A percentile compares a stretch with the other conserved stretches of the same genome.
Conservation (phyloP, 2,329 filamentous ascomycete species). For the Chaetomium strumarium region DNA sequence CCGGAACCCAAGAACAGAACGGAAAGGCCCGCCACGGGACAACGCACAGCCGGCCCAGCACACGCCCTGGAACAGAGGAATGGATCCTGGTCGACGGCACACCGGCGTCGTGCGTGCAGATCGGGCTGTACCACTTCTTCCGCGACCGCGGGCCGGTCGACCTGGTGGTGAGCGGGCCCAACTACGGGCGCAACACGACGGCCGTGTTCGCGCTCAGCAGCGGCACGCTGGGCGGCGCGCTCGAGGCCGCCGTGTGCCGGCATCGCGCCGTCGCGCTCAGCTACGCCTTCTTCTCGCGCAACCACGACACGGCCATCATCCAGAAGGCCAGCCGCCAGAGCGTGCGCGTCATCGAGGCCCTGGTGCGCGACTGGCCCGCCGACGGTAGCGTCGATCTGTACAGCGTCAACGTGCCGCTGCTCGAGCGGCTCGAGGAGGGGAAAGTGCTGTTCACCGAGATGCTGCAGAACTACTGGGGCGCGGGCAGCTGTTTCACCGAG, state of each 20-base stretch:
- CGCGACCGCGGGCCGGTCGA: constrained; percentile 65
- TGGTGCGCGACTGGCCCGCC: constrained; percentile 67
- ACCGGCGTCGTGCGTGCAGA: constrained; percentile 74
- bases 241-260: constrained; percentile 70
- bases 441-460: constrained; percentile 80
- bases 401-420: constrained; percentile 81
- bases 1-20: constrained; percentile 26
- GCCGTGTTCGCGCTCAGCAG: constrained; percentile 72
- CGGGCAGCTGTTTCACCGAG: constrained; percentile 82
- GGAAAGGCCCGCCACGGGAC: constrained; percentile 51
- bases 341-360: constrained; percentile 70
- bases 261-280: constrained; percentile 72
- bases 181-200: constrained; percentile 78
- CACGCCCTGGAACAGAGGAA: constrained; percentile 54
- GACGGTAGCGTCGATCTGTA: constrained; percentile 73
- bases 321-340: constrained; percentile 67
- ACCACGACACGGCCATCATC: constrained; percentile 79
- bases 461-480: constrained; percentile 84
- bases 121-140: constrained; percentile 76
- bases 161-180: constrained; percentile 72
- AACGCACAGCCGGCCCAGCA: constrained; percentile 51
- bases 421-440: constrained; percentile 63
- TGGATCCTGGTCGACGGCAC: constrained; percentile 80
- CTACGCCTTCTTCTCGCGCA: constrained; percentile 82
- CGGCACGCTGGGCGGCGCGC: constrained; percentile 69